Evolutionary conservation across 78 protist genomes (phyloP), one percentile per base, ranked within the genome.

Genomic region (Speleostelium caveatum): DNA sequence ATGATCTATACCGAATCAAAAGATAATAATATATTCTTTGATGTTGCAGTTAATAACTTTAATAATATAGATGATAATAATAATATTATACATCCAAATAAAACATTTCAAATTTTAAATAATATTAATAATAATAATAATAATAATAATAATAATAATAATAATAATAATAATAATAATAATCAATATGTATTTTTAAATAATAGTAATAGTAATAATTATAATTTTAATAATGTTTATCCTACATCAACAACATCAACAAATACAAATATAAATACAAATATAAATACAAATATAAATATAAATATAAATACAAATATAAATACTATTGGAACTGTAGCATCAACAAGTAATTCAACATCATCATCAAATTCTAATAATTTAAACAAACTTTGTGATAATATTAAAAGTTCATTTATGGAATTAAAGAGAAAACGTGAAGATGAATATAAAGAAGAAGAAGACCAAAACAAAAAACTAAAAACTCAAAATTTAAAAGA

Each of bases 1-100:
- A 80, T 80, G 89, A 73, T 80, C 2, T 80, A 39, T 42, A 33
- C 89, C 14, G 32, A 68, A 17, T 39, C 75, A n/a, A 49, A 38
- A 21, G 76, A 66, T 16, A 80, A 68, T 58, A 45, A 55, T 16
- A 72, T 56, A 38, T 80, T 80, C 59, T 55, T 80, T 53, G 26
- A 73, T 55, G 66, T 24, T 35, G 55, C 67, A 33, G 1, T 73
- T n/a, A 55, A 38, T 55, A 59, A 39, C 41, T 69, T 69, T 38
- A 73, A 55, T 33, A 24, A 69, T 69, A 42, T 69, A 45, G 76
- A 69, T 45, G 76, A 55, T 73, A 35, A 17, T 33, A 53, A 35
- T 53, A 33, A 36, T 33, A 32, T 38, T 55, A 26, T 55, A 38
- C 16, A 67, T 21, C n/a, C 35, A 19, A 62, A 12, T 19, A 42